Conservation (phyloP, 352 stramenopile species). For the Thalassiosira exigua region DNA sequence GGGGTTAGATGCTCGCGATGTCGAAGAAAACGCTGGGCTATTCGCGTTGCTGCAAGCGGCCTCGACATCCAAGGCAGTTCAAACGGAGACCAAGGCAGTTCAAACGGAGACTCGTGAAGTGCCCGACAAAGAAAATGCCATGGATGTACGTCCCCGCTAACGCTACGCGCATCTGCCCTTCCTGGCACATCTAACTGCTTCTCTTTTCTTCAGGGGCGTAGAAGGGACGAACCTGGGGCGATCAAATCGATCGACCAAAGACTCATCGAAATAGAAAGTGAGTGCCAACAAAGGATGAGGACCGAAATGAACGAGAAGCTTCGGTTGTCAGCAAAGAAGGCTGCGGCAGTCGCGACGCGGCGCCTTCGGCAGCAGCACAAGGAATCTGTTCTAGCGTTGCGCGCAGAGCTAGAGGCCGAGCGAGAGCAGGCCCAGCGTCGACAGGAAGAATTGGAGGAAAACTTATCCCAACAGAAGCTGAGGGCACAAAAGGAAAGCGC, state of each 20-base stretch:
- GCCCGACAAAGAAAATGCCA: no score
- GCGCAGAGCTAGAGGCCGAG: conserved; percentile 39
- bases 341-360: conserved; percentile 38
- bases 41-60: no score
- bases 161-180: no score
- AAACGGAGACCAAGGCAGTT: no score
- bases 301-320: conserved; percentile 59
- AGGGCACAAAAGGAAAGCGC: conserved; percentile 26
- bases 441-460: conserved; percentile 33
- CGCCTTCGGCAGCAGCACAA: conserved; percentile 45
- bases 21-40: no score
- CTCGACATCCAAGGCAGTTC: no score
- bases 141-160: no score
- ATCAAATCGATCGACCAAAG: conserved; percentile 28
- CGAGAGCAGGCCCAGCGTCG: conserved; percentile 8
- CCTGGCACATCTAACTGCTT: no score
- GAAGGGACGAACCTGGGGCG: not conserved
- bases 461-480: conserved; percentile 18
- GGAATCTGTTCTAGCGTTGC: conserved; percentile 28
- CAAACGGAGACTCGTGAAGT: no score
- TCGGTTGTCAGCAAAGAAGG: conserved; percentile 54
- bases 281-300: conserved; percentile 40
- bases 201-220: no score
- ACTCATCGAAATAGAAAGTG: conserved; percentile 47
- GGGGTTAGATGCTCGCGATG: conserved; percentile 24